Evolutionary conservation across 495 filamentous ascomycete genomes (phyloP).

Genomic region (Aspergillus ostianus): DNA sequence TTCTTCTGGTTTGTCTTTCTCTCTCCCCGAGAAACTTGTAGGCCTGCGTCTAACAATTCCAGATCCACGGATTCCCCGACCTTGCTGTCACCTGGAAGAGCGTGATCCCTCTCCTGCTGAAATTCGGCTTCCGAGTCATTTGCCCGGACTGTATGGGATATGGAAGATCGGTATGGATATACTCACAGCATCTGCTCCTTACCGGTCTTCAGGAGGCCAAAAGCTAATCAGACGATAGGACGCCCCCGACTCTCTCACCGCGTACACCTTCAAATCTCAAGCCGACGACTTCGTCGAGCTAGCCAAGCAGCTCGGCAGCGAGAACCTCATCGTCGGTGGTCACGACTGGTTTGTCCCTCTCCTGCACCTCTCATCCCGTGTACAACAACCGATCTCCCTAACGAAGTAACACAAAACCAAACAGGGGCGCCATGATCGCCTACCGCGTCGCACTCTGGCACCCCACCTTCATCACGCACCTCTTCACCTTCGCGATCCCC

Average conservation of each 20-base stretch:
- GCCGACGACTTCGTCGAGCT: slow-evolving; percentile 7
- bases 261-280: slow-evolving; percentile 6
- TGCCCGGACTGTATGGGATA: slow-evolving; percentile 8
- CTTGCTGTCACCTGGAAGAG: slow-evolving; percentile 4
- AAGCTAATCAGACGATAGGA: neutral
- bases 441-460: slow-evolving; percentile 5
- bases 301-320: slow-evolving; percentile 6
- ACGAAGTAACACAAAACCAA: neutral
- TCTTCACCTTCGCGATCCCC: slow-evolving; percentile 4
- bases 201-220: too few relatives aligned
- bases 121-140: slow-evolving; percentile 6
- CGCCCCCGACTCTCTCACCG: slow-evolving; percentile 2
- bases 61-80: slow-evolving; percentile 11
- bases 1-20: slow-evolving; percentile 5
- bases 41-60: neutral
- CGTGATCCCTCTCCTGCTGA: slow-evolving; percentile 4
- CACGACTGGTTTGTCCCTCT: slow-evolving; percentile 5
- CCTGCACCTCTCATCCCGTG: neutral
- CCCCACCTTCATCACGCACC: slow-evolving; percentile 6
- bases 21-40: neutral
- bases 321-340: slow-evolving; percentile 6
- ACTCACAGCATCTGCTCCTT: too few relatives aligned
- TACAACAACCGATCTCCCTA: neutral
- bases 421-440: slow-evolving; percentile 7
- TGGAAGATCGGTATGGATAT: slow-evolving; percentile 3